Conservation (phyloP, 345 rosid species). For the Pugionium dolabratum region DNA sequence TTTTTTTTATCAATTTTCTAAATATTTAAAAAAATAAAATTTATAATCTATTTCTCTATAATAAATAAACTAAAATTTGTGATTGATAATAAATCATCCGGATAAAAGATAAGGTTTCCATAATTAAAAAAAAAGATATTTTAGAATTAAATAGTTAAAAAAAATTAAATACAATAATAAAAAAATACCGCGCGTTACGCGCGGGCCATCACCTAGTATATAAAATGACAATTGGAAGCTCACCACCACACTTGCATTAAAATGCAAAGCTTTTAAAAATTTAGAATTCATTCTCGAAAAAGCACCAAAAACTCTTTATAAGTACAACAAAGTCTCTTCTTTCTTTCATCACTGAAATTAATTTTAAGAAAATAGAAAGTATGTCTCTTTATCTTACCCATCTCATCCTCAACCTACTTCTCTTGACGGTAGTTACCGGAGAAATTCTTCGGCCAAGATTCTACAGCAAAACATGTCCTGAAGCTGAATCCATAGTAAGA, state of each 20-base stretch:
- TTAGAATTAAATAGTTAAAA: too few relatives aligned
- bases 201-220: too few relatives aligned
- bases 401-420: constrained; percentile 36
- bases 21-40: too few relatives aligned
- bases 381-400: constrained; percentile 27
- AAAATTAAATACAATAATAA: too few relatives aligned
- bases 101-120: too few relatives aligned
- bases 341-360: constrained; percentile 13
- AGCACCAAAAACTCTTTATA: constrained; percentile 26
- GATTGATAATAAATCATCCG: too few relatives aligned
- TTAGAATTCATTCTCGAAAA: constrained; percentile 24
- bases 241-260: constrained; percentile 37
- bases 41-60: too few relatives aligned
- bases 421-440: constrained; percentile 28
- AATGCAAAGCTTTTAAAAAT: neutral
- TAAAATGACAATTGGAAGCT: constrained; percentile 10
- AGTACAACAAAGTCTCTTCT: constrained; percentile 15
- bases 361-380: neutral
- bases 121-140: too few relatives aligned
- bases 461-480: constrained; percentile 73
- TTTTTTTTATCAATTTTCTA: too few relatives aligned
- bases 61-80: too few relatives aligned
- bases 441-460: constrained; percentile 57
- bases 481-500: constrained; percentile 69
- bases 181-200: too few relatives aligned